phyloP scores from a whole-genome alignment of 495 filamentous ascomycete genomes.

The Neurospora africana region DNA sequence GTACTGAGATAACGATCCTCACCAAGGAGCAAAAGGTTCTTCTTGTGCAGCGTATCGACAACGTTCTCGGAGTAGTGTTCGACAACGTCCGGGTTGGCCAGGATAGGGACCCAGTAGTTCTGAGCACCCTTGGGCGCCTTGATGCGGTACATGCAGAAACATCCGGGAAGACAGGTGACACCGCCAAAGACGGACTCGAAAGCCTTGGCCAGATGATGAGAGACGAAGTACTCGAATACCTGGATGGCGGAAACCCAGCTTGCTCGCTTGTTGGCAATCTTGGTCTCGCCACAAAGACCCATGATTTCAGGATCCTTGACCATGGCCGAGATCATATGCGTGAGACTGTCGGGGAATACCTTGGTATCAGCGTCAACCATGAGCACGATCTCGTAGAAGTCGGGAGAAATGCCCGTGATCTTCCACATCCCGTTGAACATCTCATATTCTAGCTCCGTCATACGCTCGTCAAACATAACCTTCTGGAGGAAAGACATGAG shows the following conservation, averaged over 20 bases:
- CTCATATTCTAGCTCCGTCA: slow-evolving; percentile 99
- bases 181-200: slow-evolving; percentile 98
- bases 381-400: slow-evolving; percentile 94
- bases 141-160: slow-evolving; percentile 99
- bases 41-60: slow-evolving; percentile 97
- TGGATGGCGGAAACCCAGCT: slow-evolving; percentile 98
- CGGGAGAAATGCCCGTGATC: slow-evolving; percentile 91
- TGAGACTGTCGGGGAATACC: slow-evolving; percentile 94
- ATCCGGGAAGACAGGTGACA: slow-evolving; percentile 97
- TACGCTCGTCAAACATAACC: slow-evolving; percentile 99
- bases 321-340: slow-evolving; percentile 98
- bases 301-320: slow-evolving; percentile 98
- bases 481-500: slow-evolving; percentile 99
- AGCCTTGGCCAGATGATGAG: slow-evolving; percentile 89
- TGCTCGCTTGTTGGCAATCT: slow-evolving; percentile 95
- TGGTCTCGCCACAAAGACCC: slow-evolving; percentile 95
- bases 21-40: slow-evolving; percentile 89
- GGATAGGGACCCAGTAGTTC: slow-evolving; percentile 98
- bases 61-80: slow-evolving; percentile 99
- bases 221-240: slow-evolving; percentile 99
- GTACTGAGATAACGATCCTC: slow-evolving; percentile 97
- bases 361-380: slow-evolving; percentile 99
- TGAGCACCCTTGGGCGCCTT: slow-evolving; percentile 97
- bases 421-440: slow-evolving; percentile 99
- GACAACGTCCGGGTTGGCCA: slow-evolving; percentile 96